Base-by-base conservation (phyloP, 2,329 filamentous ascomycete species). In the Ophiocordyceps camponoti-floridani region DNA sequence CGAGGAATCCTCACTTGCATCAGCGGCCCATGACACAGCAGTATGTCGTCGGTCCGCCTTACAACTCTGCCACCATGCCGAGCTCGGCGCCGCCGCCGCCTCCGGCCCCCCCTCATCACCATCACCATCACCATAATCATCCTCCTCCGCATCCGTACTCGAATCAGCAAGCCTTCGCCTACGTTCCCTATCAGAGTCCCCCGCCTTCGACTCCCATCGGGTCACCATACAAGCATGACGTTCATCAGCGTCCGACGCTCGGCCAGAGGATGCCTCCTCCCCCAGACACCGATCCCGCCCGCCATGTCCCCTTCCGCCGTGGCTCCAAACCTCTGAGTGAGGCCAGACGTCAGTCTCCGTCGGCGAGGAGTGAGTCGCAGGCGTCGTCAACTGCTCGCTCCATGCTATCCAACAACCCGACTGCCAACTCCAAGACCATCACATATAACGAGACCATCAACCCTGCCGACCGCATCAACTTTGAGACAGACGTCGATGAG, bases 401-500 rank as follows among this genome's bases (percentile, higher is more conserved):
- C 6, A 43, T 41, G 27, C 40, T 41, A 27, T 52, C 52, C n/a
- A n/a, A n/a, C 35, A 58, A 57, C 48, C 58, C 58, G n/a, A 50
- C 50, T 16, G 48, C 53, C n/a, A 52, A 51, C 51, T 56, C 63
- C 30, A 68, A 66, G 55, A 63, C 59, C 11, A 64, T 68, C 47
- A 61, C 59, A 4, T 59, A 61, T 50, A 73, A 69, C 58, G 64
- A 64, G 50, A 62, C 66, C 10, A 62, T 68, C 28, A 58, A 66
- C 47, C 62, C 67, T 47, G 60, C 65, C 1, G 60, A 69, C 23
- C 66, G 73, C n/a, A 64, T 76, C 37, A 70, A 74, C 48, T 89
- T 88, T 58, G 72, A 75, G n/a, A 94, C 87, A 0, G 77, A 85
- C 47, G 79, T 95, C 35, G 88, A 95, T 58, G 79, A 78, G 40